Base-by-base conservation (phyloP, 2,329 filamentous ascomycete genomes). In the Ceratocystis lukuohia region DNA sequence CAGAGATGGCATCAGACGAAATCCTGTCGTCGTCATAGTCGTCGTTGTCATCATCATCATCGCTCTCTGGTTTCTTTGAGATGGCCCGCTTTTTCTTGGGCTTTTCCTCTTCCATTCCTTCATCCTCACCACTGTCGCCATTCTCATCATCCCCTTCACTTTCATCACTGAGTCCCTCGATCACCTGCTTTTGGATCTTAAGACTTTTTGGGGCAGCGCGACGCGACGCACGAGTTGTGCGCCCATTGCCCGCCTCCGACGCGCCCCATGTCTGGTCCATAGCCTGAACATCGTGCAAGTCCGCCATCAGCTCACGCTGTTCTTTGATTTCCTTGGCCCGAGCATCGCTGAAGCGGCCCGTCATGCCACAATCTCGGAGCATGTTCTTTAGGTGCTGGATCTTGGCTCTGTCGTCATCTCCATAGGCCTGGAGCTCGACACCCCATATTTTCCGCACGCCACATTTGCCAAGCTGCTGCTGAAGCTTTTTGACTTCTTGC, bases 391-490 rank as follows among this genome's bases (percentile, higher is more conserved):
- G 80, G 73, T 96, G 90, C 64, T 80, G 81, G 69, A 96, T 89
- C 79, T 96, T 96, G 62, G 84, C 89, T 68, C 85, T 88, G 3
- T 82, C 74, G 28, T 92, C 88, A 66, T 86, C 83, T 1, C 81
- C 82, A 71, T 84, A 91, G 65, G 85, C 79, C 74, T 89, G 89
- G 33, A 99, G 81, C 75, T 96, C 91, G 69, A 88, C 85, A 62
- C 83, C 84, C 93, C 94, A 99, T 69, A 96, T 83, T 74, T 96
- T 97, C 65, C 91, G 88, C 66, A 96, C 84, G 37, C 93, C 93
- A 72, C 93, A 99, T 75, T 96, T 96, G 59, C 87, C 77, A 5
- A 99, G 82, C 75, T 93, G 91, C 7, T 85, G 84, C 76, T 97
- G 93, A 2, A 97, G 80, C 62, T 86, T 88, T 75, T 96, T 97